Conservation (phyloP, 2,329 filamentous ascomycete genomes). For the Lachnellula arida region DNA sequence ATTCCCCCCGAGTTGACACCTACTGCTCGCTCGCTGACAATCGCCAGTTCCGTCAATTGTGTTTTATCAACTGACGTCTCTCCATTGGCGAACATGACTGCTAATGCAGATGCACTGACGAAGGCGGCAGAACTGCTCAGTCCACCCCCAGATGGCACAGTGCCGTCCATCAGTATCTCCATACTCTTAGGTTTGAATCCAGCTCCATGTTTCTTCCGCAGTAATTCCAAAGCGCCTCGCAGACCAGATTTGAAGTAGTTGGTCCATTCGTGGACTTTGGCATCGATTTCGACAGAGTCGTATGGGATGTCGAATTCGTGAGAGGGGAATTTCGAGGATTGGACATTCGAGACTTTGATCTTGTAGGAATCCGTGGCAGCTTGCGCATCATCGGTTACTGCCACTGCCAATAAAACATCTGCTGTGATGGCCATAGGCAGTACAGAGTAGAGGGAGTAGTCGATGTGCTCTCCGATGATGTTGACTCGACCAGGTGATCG, state of each 20-base stretch:
- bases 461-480: slow-evolving; percentile 98
- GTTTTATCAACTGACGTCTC: slow-evolving; percentile 79
- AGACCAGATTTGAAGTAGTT: slow-evolving; percentile 98
- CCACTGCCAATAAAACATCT: slow-evolving; percentile 84
- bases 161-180: slow-evolving; percentile 86
- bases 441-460: slow-evolving; percentile 95
- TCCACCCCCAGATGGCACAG: slow-evolving; percentile 85
- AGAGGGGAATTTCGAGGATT: slow-evolving; percentile 68
- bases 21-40: slow-evolving; percentile 89
- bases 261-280: slow-evolving; percentile 84
- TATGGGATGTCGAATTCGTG: slow-evolving; percentile 68
- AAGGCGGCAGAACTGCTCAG: slow-evolving; percentile 93
- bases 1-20: slow-evolving; percentile 97
- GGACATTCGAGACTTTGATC: slow-evolving; percentile 76
- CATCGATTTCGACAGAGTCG: slow-evolving; percentile 72
- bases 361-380: slow-evolving; percentile 52
- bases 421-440: slow-evolving; percentile 92
- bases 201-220: slow-evolving; percentile 60
- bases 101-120: slow-evolving; percentile 82
- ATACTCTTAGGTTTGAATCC: slow-evolving; percentile 68
- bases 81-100: slow-evolving; percentile 82
- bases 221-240: slow-evolving; percentile 71
- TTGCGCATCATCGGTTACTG: slow-evolving; percentile 41
- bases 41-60: slow-evolving; percentile 84
- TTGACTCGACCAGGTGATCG: slow-evolving; percentile 93